Evolutionary conservation across 306 rosid genomes (phyloP).

Genomic region (Medicago ruthenica): DNA sequence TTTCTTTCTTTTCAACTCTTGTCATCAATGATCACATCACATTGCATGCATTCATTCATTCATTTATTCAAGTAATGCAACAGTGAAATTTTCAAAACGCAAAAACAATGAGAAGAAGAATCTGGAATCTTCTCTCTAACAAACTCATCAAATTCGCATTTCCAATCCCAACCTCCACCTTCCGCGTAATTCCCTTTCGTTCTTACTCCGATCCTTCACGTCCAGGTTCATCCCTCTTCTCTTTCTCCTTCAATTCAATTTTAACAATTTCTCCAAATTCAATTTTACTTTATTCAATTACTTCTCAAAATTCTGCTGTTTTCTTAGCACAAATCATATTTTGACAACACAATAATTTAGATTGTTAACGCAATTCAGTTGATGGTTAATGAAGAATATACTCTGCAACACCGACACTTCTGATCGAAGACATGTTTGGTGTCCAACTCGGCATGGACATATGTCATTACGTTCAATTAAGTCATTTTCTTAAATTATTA

Average conservation of each 20-base stretch:
- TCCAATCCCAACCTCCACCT: constrained; percentile 35
- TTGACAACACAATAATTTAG: too few relatives aligned
- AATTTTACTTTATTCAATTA: not conserved
- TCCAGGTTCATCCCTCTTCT: constrained; percentile 53
- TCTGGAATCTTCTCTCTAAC: constrained; percentile 40
- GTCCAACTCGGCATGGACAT: too few relatives aligned
- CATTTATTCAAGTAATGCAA: too few relatives aligned
- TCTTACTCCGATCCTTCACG: constrained; percentile 48
- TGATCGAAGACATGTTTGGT: too few relatives aligned
- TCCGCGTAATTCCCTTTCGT: constrained; percentile 51
- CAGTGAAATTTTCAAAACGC: not conserved
- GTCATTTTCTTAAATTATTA: too few relatives aligned
- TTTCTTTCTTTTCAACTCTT: too few relatives aligned
- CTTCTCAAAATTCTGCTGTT: constrained; percentile 6
- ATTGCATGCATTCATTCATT: too few relatives aligned
- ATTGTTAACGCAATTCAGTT: too few relatives aligned
- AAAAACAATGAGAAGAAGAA: constrained; percentile 55
- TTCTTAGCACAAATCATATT: not conserved
- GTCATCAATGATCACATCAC: too few relatives aligned
- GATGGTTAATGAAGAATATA: too few relatives aligned
- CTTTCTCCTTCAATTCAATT: not conserved
- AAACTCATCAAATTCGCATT: constrained; percentile 34
- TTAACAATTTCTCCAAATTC: not conserved
- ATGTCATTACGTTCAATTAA: too few relatives aligned
- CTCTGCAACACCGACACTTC: too few relatives aligned